Evolutionary conservation across 2,329 filamentous ascomycete species (phyloP).

Genomic region (Zymoseptoria brevis): DNA sequence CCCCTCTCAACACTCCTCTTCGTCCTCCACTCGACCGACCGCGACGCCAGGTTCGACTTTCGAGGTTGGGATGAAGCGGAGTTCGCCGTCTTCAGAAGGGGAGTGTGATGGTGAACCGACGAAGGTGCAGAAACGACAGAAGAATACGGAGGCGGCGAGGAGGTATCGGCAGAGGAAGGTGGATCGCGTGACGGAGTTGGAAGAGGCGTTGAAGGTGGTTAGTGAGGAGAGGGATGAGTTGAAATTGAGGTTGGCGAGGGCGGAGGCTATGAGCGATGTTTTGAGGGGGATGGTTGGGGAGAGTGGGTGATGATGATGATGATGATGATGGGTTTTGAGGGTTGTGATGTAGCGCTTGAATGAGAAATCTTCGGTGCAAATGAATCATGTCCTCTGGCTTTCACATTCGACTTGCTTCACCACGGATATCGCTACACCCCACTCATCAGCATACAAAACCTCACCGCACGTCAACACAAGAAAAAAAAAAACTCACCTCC

Average conservation of each 20-base stretch:
- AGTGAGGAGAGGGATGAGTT: constrained; percentile 57
- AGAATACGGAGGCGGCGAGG: constrained; percentile 63
- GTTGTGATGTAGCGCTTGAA: not conserved
- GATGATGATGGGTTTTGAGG: no score
- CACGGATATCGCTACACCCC: constrained; percentile 22
- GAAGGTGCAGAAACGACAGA: constrained; percentile 47
- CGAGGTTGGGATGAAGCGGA: not conserved
- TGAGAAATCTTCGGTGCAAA: not conserved
- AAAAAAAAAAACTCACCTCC: no score
- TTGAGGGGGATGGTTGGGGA: constrained; percentile 31
- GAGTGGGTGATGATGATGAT: not conserved
- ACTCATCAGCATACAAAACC: not conserved
- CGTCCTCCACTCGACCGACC: not conserved
- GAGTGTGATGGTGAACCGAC: constrained; percentile 6
- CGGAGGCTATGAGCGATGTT: constrained; percentile 58
- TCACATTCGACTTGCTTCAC: constrained; percentile 6
- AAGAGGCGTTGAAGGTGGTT: constrained; percentile 51
- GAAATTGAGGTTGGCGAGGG: constrained; percentile 53
- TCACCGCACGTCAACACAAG: no score
- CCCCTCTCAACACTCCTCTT: not conserved
- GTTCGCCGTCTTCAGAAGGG: constrained; percentile 2
- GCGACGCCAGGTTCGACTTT: not conserved
- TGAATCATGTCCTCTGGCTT: not conserved
- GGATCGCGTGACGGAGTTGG: constrained; percentile 56
- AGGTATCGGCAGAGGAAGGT: constrained; percentile 64